Base-by-base conservation (phyloP, 495 filamentous ascomycete species). In the Penicillium roqueforti region DNA sequence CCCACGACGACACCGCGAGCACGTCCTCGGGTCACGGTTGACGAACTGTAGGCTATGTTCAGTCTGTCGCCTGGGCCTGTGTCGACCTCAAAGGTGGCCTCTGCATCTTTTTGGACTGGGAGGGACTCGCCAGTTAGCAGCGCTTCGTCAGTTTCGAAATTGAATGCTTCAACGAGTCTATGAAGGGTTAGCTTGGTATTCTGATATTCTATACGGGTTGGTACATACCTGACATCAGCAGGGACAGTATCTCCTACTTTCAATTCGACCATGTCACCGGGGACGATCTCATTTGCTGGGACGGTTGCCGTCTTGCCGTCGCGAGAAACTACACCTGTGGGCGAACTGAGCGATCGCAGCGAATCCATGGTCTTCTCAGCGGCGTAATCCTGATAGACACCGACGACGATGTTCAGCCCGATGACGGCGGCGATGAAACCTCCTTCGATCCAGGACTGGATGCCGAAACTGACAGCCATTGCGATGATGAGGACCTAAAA, bases 221-320 rank as follows among this genome's bases (percentile, higher is more conserved):
- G 4, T 37, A 54, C 72, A 42, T 56, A 77, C 72, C 75, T 57
- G 32, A 76, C 46, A 66, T 92, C 89, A 13, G 89, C 89, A 13
- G 89, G 89, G 3, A 92, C 81, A 2, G 86, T 90, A 68, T 92
- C 89, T 29, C 89, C 89, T 60, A 89, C 88, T 76, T 89, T 91
- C 39, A 95, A 68, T 45, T 86, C 78, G 39, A 90, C 75, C 61
- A 93, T 80, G 67, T 86, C 83, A 18, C 84, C 84, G 6, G 79
- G 81, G 3, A 87, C 82, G 39, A 83, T 72, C 49, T 83, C 80
- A 20, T 63, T 66, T 10, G 81, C 79, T 11, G 79, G 73, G 22
- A 87, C 68, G 18, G 71, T 82, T 37, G 73, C 49, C 47, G 73
- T 74, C 53, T 78, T 70, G 0, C 80, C 78, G 50, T 81, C 71